These are phyloP conservation scores for Aspergillus carbonarius DNA, from an alignment of 2,329 filamentous ascomycete species.

Conservation along the genomic window DNA sequence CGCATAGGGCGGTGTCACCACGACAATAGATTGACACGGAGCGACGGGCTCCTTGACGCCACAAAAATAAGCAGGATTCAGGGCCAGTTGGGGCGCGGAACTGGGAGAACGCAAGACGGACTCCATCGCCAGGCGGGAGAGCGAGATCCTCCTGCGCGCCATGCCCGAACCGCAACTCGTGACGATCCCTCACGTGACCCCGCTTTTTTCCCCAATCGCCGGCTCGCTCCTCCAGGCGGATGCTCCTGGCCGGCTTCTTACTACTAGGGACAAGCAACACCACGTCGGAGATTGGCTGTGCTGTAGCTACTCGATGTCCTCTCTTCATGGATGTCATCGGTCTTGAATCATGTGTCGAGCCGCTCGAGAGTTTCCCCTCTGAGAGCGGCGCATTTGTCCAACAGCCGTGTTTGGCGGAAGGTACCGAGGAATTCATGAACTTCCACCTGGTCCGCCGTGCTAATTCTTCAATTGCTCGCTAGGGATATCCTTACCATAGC, in stretches of 20 bases:
- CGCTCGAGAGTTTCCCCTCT: constrained; percentile 38
- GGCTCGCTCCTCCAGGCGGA: not conserved
- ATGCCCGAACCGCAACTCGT: constrained; percentile 33
- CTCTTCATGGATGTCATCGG: constrained; percentile 46
- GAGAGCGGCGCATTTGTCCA: constrained; percentile 33
- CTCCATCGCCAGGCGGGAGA: constrained; percentile 18
- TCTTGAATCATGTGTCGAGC: constrained; percentile 39
- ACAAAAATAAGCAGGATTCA: not conserved
- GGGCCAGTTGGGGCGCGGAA: constrained; percentile 6
- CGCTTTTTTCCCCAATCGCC: constrained; percentile 26
- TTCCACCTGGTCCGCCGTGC: not conserved
- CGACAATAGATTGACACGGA: constrained; percentile 8
- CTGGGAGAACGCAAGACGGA: constrained; percentile 8
- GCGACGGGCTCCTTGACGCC: not conserved
- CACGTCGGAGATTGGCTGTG: not conserved
- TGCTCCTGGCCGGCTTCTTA: not conserved
- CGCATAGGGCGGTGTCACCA: constrained; percentile 17
- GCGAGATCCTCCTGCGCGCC: constrained; percentile 29
- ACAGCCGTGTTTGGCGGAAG: constrained; percentile 27
- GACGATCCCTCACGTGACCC: constrained; percentile 36
- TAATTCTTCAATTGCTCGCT: not conserved
- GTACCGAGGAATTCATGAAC: constrained; percentile 15
- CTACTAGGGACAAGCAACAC: not conserved
- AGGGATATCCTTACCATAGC: not conserved
- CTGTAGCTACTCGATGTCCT: constrained; percentile 9